Conservation (phyloP, 345 rosid genomes). For the Eucalyptus erythrocorys region DNA sequence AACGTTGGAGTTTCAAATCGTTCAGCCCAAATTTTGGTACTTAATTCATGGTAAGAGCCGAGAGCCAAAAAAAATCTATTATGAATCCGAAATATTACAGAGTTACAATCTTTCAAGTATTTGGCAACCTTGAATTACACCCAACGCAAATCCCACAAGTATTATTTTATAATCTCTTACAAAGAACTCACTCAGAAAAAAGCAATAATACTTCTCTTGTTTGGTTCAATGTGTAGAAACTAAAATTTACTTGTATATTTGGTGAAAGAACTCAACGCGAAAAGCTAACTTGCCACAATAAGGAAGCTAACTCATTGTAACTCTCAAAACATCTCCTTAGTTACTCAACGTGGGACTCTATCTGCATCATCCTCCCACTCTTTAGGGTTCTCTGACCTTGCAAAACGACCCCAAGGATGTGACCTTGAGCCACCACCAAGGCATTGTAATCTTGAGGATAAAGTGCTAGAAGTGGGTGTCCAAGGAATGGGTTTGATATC, state of each 20-base stretch:
- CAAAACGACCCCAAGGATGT: background rate
- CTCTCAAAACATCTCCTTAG: background rate
- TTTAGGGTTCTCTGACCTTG: background rate
- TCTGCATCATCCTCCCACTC: background rate
- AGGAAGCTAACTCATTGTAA: background rate
- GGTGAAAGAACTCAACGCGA: background rate
- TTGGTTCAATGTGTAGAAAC: background rate
- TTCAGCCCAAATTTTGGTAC: background rate
- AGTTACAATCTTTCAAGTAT: background rate
- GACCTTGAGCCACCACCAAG: background rate
- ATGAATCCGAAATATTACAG: background rate
- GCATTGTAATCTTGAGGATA: background rate
- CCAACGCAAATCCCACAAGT: background rate
- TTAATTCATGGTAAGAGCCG: background rate
- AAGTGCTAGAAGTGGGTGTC: background rate
- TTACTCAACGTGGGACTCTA: background rate
- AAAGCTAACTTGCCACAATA: background rate
- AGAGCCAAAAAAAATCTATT: background rate
- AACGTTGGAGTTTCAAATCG: background rate
- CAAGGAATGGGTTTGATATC: background rate
- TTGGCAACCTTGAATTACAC: background rate
- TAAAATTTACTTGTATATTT: background rate
- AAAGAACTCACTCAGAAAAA: background rate
- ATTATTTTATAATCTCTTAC: background rate
- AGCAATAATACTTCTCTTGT: background rate